Conservation (phyloP, 768 basidiomycete genomes). For the Leccinellum albellum region DNA sequence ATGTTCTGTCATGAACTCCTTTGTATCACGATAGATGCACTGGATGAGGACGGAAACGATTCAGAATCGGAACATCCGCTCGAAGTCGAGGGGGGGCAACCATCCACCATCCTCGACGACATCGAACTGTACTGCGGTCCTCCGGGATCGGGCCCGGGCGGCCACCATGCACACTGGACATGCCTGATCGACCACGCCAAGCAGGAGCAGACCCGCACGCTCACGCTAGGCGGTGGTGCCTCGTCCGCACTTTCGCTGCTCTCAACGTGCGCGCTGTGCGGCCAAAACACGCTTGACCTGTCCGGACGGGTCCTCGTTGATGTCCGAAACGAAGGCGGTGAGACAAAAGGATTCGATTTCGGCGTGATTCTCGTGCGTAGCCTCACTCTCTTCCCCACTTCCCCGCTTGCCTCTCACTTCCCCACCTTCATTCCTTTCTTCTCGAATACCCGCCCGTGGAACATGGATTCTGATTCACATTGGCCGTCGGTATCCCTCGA, state of each 20-base stretch:
- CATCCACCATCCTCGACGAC: conserved; percentile 19
- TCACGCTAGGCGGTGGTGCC: background rate
- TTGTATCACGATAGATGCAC: conserved; percentile 1
- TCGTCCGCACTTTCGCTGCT: background rate
- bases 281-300: conserved; percentile 12
- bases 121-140: conserved; percentile 23
- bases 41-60: conserved; percentile 2
- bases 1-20: conserved; percentile 22
- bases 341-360: conserved; percentile 25
- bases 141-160: conserved; percentile 18
- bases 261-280: background rate
- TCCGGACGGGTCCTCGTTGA: conserved; percentile 23
- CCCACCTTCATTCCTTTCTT: no score
- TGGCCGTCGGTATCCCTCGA: no score
- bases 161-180: conserved; percentile 26
- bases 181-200: conserved; percentile 24
- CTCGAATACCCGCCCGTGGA: background rate
- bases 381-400: background rate
- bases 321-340: conserved; percentile 26
- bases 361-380: conserved; percentile 25
- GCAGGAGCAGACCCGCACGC: background rate
- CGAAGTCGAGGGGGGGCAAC: background rate
- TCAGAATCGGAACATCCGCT: background rate
- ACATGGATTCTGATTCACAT: background rate
- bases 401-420: no score